phyloP scores from a whole-genome alignment of 371 early-diverging fungal species.

The Lichtheimia hyalospora region DNA sequence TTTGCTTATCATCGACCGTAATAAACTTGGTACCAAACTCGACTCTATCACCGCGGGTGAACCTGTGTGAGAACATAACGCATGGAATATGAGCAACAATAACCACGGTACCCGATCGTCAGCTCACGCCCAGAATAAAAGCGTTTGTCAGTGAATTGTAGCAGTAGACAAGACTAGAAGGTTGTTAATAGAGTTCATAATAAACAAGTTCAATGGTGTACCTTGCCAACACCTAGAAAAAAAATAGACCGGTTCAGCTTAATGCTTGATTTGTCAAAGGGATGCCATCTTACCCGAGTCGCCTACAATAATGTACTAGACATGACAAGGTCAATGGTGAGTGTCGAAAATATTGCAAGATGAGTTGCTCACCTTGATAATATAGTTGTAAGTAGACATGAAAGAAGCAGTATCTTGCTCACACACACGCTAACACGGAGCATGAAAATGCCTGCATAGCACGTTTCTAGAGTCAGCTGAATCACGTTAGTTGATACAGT shows the following conservation, averaged over 20 bases:
- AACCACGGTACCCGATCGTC: constrained; percentile 70
- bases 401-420: constrained; percentile 5
- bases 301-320: constrained; percentile 48
- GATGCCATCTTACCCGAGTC: constrained; percentile 35
- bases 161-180: constrained; percentile 71
- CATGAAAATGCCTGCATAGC: constrained; percentile 1
- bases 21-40: constrained; percentile 85
- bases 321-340: background rate
- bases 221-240: constrained; percentile 28
- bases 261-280: too few species aligned
- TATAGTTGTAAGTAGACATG: constrained; percentile 41
- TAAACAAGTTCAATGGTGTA: background rate
- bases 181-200: background rate
- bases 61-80: too few species aligned
- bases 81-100: too few species aligned
- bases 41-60: constrained; percentile 43
- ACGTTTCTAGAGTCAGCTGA: background rate
- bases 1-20: constrained; percentile 74
- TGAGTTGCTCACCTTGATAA: constrained; percentile 39
- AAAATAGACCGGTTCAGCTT: background rate
- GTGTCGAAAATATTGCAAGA: background rate
- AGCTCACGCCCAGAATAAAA: constrained; percentile 83
- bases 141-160: constrained; percentile 84
- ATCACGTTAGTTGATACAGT: background rate
- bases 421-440: background rate